Evolutionary conservation across 2,329 filamentous ascomycete genomes (phyloP).

Genomic region (Arthrobotrys pseudoclavata): DNA sequence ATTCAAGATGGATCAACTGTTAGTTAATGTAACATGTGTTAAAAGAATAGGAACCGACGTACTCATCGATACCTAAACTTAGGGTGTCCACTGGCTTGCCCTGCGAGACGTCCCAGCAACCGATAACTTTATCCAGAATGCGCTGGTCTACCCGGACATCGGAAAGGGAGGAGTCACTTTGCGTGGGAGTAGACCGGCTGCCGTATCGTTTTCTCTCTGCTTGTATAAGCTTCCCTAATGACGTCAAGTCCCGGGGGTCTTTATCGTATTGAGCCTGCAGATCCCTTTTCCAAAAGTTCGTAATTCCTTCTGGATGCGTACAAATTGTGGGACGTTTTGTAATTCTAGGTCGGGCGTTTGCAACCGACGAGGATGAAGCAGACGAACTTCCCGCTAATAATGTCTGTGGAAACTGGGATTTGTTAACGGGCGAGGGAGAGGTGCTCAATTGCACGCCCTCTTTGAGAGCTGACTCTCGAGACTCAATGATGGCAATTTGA

Average conservation of each 20-base stretch:
- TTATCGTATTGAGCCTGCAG: constrained; percentile 15
- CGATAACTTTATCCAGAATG: background rate
- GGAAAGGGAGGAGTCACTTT: too few relatives aligned
- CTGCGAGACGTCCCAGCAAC: background rate
- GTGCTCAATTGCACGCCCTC: constrained; percentile 13
- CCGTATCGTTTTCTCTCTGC: background rate
- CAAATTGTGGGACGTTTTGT: background rate
- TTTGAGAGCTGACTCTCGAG: constrained; percentile 14
- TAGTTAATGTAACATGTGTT: background rate
- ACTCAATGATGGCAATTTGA: constrained; percentile 31
- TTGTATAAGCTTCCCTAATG: background rate
- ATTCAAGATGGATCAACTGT: background rate
- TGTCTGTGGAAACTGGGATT: background rate
- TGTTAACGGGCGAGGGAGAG: background rate
- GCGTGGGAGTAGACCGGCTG: background rate
- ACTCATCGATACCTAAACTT: constrained; percentile 17
- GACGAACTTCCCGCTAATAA: background rate
- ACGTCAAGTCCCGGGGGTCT: background rate
- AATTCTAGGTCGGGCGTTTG: background rate
- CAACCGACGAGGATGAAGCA: background rate
- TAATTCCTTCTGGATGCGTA: background rate
- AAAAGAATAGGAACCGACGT: background rate
- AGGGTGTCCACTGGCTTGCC: background rate
- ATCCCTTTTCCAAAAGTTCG: background rate
- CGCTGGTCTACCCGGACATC: background rate